Evolutionary conservation across 805 yeast species (phyloP).

Genomic region (Zygotorulaspora chibaensis): DNA sequence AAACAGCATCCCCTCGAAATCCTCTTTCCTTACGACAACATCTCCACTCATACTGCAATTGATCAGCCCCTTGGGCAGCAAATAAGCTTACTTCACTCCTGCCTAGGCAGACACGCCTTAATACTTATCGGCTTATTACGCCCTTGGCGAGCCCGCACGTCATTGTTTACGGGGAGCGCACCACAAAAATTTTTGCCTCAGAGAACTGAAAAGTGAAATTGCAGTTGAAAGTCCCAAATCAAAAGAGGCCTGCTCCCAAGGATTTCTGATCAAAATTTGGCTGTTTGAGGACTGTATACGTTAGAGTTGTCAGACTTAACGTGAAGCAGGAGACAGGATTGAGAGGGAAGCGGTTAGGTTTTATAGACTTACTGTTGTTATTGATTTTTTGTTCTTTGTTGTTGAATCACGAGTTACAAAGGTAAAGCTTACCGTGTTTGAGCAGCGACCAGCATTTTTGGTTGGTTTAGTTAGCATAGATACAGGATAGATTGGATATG

Average conservation of each 20-base stretch:
- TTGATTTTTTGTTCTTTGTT: neutral
- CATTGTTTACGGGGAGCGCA: neutral
- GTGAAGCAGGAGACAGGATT: neutral
- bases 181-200: constrained; percentile 2
- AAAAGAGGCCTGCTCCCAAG: neutral
- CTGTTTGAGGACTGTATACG: neutral
- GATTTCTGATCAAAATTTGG: neutral
- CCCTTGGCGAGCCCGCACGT: neutral
- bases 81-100: too few relatives aligned
- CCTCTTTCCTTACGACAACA: constrained; percentile 2
- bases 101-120: too few relatives aligned
- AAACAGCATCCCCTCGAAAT: constrained; percentile 29
- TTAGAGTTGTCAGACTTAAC: neutral
- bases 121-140: too few relatives aligned
- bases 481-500: constrained; percentile 29
- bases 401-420: neutral
- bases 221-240: neutral
- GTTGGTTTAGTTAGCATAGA: neutral
- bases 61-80: too few relatives aligned
- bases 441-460: neutral
- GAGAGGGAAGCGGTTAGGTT: neutral
- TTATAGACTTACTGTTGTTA: neutral
- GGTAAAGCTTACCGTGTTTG: neutral
- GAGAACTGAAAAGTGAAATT: neutral
- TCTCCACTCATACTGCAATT: neutral